Conservation (phyloP, 2,329 filamentous ascomycete genomes). For the Arthrobotrys iridis region DNA sequence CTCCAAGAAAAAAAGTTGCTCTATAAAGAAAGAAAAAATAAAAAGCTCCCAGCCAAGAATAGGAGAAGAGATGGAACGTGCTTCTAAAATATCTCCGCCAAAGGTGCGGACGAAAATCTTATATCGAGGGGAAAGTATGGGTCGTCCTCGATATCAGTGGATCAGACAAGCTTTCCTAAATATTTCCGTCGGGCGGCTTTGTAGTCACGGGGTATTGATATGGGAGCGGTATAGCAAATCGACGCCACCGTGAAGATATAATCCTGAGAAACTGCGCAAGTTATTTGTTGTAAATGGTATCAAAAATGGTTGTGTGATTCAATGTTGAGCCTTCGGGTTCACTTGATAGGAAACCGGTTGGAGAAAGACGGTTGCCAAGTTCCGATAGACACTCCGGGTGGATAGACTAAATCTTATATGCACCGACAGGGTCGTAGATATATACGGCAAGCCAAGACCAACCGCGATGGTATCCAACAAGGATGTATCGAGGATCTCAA, state of each 20-base stretch:
- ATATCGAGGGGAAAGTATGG: constrained; percentile 37
- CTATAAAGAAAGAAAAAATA: constrained; percentile 23
- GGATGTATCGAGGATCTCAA: constrained; percentile 49
- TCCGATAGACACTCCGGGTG: constrained; percentile 43
- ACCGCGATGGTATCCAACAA: constrained; percentile 42
- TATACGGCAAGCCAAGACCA: constrained; percentile 45
- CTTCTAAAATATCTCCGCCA: constrained; percentile 50
- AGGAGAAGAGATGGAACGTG: constrained; percentile 33
- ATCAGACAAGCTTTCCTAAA: constrained; percentile 37
- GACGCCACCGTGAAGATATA: constrained; percentile 53
- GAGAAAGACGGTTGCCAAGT: constrained; percentile 52
- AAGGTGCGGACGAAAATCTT: constrained; percentile 50
- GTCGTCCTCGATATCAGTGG: constrained; percentile 44
- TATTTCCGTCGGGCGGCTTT: constrained; percentile 53
- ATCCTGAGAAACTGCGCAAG: constrained; percentile 49
- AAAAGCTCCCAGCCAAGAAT: constrained; percentile 24
- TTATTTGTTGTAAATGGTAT: constrained; percentile 50
- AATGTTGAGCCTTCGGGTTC: constrained; percentile 23
- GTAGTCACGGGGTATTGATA: constrained; percentile 43
- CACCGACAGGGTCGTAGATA: constrained; percentile 48
- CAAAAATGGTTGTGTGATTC: constrained; percentile 26
- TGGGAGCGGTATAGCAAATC: constrained; percentile 17
- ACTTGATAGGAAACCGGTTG: constrained; percentile 53
- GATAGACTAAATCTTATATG: constrained; percentile 37
- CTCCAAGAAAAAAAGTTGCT: constrained; percentile 34